Conservation (phyloP, 805 yeast genomes). For the Teunomyces panamensis region DNA sequence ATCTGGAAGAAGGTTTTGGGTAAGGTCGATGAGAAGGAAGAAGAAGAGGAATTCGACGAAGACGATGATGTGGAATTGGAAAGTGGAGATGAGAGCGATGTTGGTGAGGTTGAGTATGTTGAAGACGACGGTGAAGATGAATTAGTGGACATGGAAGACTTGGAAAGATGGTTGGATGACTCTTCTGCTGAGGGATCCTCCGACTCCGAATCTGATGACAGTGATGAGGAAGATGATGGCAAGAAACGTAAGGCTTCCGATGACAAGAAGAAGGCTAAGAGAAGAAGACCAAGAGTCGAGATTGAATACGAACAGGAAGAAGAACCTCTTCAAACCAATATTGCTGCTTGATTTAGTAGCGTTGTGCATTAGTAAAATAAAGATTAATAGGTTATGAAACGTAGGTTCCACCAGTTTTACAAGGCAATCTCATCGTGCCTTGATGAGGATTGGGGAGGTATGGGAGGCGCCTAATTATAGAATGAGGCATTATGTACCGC, state of each 20-base stretch:
- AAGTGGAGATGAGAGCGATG: constrained; percentile 51
- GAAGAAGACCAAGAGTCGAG: constrained; percentile 67
- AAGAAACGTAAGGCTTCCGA: constrained; percentile 27
- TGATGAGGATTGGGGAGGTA: too few relatives aligned
- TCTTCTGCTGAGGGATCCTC: constrained; percentile 31
- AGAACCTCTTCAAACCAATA: constrained; percentile 32
- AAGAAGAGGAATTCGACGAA: constrained; percentile 62
- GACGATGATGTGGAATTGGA: constrained; percentile 52
- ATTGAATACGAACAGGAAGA: constrained; percentile 81
- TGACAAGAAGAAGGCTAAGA: constrained; percentile 38
- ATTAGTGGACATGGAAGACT: constrained; percentile 87
- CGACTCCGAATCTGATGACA: constrained; percentile 34
- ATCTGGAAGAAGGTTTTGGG: constrained; percentile 94
- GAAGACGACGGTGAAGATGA: constrained; percentile 89
- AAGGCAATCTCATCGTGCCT: neutral
- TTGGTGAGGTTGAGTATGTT: constrained; percentile 82
- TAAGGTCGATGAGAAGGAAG: constrained; percentile 51
- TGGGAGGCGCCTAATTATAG: too few relatives aligned
- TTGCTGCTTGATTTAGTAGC: constrained; percentile 16
- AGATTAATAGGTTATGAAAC: neutral
- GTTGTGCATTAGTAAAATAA: constrained; percentile 3
- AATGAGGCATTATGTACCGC: neutral
- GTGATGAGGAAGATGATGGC: constrained; percentile 32
- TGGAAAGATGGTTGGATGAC: constrained; percentile 79
- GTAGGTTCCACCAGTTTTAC: neutral